A percentile compares a stretch with the other conserved stretches of the same genome.
Conservation (phyloP, 2,329 filamentous ascomycete species). For the Alternaria viburni region DNA sequence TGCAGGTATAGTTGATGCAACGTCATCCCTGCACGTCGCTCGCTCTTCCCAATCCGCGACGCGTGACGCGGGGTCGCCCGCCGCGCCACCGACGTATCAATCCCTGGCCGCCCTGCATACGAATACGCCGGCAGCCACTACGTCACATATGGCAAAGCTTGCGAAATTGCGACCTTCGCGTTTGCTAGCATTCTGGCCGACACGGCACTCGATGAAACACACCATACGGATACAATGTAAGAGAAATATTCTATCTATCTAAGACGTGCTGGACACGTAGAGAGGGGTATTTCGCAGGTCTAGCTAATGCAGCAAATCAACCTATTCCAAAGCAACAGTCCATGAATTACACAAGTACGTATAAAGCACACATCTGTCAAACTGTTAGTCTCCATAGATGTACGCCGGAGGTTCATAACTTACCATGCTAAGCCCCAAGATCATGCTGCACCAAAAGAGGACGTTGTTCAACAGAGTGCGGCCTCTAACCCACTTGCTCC, state of each 20-base stretch:
- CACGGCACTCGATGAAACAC: not conserved
- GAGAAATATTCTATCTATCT: not conserved
- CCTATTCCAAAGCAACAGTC: not conserved
- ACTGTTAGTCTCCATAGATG: not conserved
- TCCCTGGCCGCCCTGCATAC: slow-evolving; percentile 3
- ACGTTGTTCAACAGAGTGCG: slow-evolving; percentile 75
- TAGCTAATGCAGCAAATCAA: not conserved
- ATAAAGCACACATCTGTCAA: slow-evolving; percentile 48
- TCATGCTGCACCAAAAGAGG: slow-evolving; percentile 92
- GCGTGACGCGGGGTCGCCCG: slow-evolving; percentile 19
- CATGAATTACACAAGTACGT: slow-evolving; percentile 42
- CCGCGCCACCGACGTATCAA: slow-evolving; percentile 1
- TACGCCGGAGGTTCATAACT: slow-evolving; percentile 35
- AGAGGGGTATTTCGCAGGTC: slow-evolving; percentile 28
- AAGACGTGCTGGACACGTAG: not conserved
- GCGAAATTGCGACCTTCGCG: slow-evolving; percentile 2
- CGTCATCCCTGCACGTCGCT: slow-evolving; percentile 20
- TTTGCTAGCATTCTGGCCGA: not conserved
- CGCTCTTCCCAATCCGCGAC: slow-evolving; percentile 3
- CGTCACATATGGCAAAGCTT: slow-evolving; percentile 12
- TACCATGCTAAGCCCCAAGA: slow-evolving; percentile 81
- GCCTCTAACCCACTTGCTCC: slow-evolving; percentile 75
- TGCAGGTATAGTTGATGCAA: slow-evolving; percentile 13
- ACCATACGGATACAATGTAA: not conserved
- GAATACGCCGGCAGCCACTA: not conserved